These are phyloP conservation scores for Rhizophagus sp. DNA, from an alignment of 192 early-diverging fungal genomes.

Conservation along the genomic window DNA sequence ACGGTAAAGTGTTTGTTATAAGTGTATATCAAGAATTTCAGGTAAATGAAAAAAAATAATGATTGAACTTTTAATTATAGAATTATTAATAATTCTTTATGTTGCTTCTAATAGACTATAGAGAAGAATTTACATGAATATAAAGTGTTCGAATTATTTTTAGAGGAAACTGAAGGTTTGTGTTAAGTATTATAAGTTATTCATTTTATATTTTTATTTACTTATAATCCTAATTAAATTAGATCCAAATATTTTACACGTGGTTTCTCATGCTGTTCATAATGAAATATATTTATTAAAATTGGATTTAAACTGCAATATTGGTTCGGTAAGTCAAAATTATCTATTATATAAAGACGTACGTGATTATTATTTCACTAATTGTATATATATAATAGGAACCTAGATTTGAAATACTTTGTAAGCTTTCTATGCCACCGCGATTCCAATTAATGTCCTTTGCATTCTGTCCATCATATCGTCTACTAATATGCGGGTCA, in stretches of 20 bases:
- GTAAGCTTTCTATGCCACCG: slow-evolving; percentile 34
- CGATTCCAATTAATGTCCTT: slow-evolving; percentile 36
- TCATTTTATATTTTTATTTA: background rate
- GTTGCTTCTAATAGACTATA: slow-evolving; percentile 25
- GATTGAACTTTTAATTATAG: background rate
- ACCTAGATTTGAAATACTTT: slow-evolving; percentile 29
- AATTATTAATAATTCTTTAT: background rate
- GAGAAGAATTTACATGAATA: slow-evolving; percentile 40
- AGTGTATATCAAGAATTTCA: slow-evolving; percentile 49
- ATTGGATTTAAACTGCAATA: slow-evolving; percentile 31
- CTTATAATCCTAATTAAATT: background rate
- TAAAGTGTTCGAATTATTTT: slow-evolving; percentile 48
- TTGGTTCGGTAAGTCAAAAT: background rate
- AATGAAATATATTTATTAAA: slow-evolving; percentile 36
- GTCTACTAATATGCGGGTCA: slow-evolving; percentile 43
- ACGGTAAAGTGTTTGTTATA: slow-evolving; percentile 54
- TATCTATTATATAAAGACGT: too few species aligned
- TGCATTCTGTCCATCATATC: slow-evolving; percentile 26
- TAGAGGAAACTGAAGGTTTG: slow-evolving; percentile 33
- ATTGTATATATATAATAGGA: slow-evolving; percentile 6
- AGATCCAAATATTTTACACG: slow-evolving; percentile 35
- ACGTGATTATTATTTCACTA: too few species aligned
- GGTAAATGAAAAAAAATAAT: slow-evolving; percentile 2
- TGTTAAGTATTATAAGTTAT: background rate
- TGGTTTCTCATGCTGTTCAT: slow-evolving; percentile 40